These are phyloP conservation scores for Cylindrotheca closterium DNA, from an alignment of 108 stramenopile genomes.

Conservation along the genomic window DNA sequence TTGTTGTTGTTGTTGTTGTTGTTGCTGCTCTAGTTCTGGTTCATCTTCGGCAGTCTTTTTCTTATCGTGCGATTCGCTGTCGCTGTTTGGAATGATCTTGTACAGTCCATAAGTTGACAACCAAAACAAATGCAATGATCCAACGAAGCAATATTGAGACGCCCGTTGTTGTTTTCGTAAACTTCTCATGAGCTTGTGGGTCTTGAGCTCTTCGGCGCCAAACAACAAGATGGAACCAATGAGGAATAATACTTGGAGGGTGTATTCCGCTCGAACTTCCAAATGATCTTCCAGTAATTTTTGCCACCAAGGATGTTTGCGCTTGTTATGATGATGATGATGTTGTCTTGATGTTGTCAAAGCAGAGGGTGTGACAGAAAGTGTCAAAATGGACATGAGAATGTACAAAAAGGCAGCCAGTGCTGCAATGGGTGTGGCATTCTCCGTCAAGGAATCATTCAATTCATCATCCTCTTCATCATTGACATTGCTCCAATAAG, in stretches of 20 bases:
- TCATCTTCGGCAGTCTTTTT: no score
- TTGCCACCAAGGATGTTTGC: no score
- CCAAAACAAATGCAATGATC: not conserved
- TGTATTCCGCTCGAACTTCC: not conserved
- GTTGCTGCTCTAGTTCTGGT: no score
- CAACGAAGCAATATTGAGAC: not conserved
- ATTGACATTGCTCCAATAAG: not conserved
- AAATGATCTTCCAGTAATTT: not conserved
- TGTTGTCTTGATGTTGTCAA: no score
- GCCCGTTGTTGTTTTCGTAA: not conserved
- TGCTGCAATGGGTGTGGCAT: not conserved
- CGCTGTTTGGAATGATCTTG: no score
- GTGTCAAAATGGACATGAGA: not conserved
- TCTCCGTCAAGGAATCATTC: not conserved
- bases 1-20: no score
- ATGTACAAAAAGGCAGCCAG: not conserved
- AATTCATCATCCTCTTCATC: not conserved
- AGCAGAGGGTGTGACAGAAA: no score
- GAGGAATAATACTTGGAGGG: not conserved
- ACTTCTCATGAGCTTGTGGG: not conserved
- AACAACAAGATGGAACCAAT: not conserved
- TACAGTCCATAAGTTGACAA: no score
- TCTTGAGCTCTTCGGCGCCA: not conserved
- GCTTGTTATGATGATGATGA: no score
- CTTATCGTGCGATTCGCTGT: no score